phyloP scores from a whole-genome alignment of 371 early-diverging fungal genomes.

The Mucor racemosus region DNA sequence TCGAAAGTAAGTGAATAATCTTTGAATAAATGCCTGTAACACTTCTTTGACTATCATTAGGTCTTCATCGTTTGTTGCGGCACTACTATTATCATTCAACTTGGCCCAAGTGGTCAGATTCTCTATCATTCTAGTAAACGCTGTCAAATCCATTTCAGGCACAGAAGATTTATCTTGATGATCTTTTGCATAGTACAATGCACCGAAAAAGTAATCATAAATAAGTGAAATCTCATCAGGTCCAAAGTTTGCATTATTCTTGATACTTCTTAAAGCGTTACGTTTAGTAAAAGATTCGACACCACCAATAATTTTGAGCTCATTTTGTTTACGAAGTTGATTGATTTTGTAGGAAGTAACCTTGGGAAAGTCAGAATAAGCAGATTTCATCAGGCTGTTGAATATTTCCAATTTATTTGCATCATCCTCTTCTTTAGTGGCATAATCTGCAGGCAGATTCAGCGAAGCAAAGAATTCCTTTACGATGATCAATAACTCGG shows the following conservation, averaged over 20 bases:
- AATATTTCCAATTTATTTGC: slow-evolving; percentile 74
- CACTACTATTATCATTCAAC: background rate
- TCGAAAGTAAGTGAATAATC: slow-evolving; percentile 62
- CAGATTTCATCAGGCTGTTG: slow-evolving; percentile 87
- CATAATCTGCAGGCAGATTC: slow-evolving; percentile 66
- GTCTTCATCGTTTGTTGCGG: background rate
- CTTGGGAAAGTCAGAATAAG: slow-evolving; percentile 82
- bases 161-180: slow-evolving; percentile 38
- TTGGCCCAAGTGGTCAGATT: slow-evolving; percentile 41
- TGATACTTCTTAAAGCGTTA: slow-evolving; percentile 80
- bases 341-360: slow-evolving; percentile 79
- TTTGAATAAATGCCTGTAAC: slow-evolving; percentile 38
- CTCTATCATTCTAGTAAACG: slow-evolving; percentile 53
- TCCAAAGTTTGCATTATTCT: slow-evolving; percentile 73
- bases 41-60: slow-evolving; percentile 1
- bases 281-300: slow-evolving; percentile 93
- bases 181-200: slow-evolving; percentile 73
- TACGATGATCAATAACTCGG: slow-evolving; percentile 80
- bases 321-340: slow-evolving; percentile 83
- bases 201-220: slow-evolving; percentile 89
- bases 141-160: slow-evolving; percentile 63
- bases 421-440: slow-evolving; percentile 47
- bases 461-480: slow-evolving; percentile 77
- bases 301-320: slow-evolving; percentile 91
- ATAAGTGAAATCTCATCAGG: slow-evolving; percentile 85